Percentiles rank a stretch among this genome's conserved stretches.
Conservation (phyloP, 2,329 filamentous ascomycete species). For the Alternaria burnsii region DNA sequence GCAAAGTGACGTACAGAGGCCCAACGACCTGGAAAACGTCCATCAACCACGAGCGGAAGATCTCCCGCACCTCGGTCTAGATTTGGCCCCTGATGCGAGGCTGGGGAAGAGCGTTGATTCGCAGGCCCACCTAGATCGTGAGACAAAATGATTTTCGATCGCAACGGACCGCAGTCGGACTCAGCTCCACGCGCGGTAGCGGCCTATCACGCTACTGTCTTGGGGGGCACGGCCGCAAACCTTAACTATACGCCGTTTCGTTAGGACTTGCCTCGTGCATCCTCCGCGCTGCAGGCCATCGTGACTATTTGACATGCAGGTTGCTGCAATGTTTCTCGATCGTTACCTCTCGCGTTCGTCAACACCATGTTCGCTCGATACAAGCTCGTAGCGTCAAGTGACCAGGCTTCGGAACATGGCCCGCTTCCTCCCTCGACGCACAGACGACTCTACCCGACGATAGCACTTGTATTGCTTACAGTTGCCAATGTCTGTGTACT, state of each 20-base stretch:
- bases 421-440: background rate
- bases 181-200: background rate
- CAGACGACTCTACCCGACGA: constrained; percentile 5
- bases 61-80: background rate
- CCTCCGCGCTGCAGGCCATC: background rate
- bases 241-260: constrained; percentile 6
- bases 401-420: background rate
- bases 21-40: background rate
- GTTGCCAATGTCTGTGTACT: constrained; percentile 7
- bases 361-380: constrained; percentile 10
- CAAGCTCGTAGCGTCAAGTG: constrained; percentile 1
- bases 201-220: background rate
- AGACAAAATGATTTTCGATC: background rate
- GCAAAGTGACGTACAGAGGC: background rate
- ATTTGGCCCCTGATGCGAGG: background rate
- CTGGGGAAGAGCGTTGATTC: constrained; percentile 1
- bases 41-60: background rate
- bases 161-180: constrained; percentile 1
- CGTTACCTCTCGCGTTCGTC: background rate
- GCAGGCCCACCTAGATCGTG: background rate
- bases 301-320: constrained; percentile 6
- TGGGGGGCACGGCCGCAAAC: background rate
- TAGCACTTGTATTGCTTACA: constrained; percentile 1
- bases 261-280: constrained; percentile 6
- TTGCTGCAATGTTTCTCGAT: background rate